Base-by-base conservation (phyloP, 768 basidiomycete genomes). In the Rhizopogon salebrosus region DNA sequence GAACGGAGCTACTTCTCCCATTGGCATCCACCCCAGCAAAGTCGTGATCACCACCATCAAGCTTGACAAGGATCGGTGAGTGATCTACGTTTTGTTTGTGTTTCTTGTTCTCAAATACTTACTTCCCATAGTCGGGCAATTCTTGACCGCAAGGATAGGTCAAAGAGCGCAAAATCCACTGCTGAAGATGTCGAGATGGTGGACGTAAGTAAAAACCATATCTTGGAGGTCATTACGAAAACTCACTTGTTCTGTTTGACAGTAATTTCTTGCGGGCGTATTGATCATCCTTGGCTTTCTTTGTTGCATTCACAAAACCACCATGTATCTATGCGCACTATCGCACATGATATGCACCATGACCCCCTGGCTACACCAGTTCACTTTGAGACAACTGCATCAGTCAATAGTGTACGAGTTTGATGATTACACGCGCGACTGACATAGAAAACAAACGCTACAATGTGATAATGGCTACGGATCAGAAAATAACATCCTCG, bases 11-110 rank as follows among this genome's bases (percentile, higher is more conserved):
- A 84, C 93, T 51, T 84, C 88, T 54, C 90, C 90, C 64, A 94
- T 99, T 63, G 93, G 94, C 61, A 84, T 99, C 63, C 89, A 95
- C 80, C 94, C 95, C 54, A 92, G 89, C 78, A 98, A 97, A 70
- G 93, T 98, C 49, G 90, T 95, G 58, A 92, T 99, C 69, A 85
- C 85, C 60, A 89, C 77, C 64, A 83, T 97, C 74, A 97, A 98
- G 78, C 77, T 92, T 56, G 90, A 94, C 75, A 94, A 92, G 72
- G 92, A 93, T 74, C 78, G 87, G 87, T 86, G 38, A 49, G 77
- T 22, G 9, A 50, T 1, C 22, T 43, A 7, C 20, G 14, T 39
- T 39, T 20, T 35, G 41, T 29, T 48, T 20, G 14, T 23, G 23
- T 35, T 36, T 16, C 54, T 24, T 22, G 39, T 31, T 23, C 50